Conservation (phyloP, 129 eudicot species). For the Pseudognaphalium luteoalbum region DNA sequence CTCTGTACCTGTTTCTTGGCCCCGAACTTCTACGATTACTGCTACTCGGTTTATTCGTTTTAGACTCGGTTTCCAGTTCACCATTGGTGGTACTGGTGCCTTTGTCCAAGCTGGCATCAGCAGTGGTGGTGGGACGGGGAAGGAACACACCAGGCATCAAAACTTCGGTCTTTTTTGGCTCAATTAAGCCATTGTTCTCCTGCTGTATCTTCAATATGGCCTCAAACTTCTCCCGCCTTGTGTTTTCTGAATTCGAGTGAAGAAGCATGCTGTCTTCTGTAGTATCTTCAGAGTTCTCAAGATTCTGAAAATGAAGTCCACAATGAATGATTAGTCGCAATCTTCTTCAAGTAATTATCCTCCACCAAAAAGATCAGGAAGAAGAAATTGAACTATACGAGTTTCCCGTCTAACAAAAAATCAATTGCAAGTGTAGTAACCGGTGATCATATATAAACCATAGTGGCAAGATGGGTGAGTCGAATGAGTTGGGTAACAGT, state of each 20-base stretch:
- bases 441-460: neutral
- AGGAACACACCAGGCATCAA: constrained; percentile 74
- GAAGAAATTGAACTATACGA: neutral
- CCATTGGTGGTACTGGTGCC: constrained; percentile 7
- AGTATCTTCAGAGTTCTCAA: constrained; percentile 28
- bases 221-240: constrained; percentile 65
- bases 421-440: neutral
- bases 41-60: constrained; percentile 32
- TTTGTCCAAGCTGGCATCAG: constrained; percentile 24
- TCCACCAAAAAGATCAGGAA: neutral
- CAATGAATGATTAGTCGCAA: constrained; percentile 1
- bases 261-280: constrained; percentile 39
- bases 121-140: constrained; percentile 36
- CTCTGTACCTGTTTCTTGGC: constrained; percentile 47
- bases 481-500: neutral
- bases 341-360: neutral
- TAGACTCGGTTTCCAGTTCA: constrained; percentile 26
- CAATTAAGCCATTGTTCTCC: constrained; percentile 75
- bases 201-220: constrained; percentile 62
- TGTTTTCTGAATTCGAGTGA: constrained; percentile 53
- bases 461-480: neutral
- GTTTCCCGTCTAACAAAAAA: neutral
- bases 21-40: constrained; percentile 40
- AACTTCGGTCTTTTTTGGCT: constrained; percentile 66
- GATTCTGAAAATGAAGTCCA: constrained; percentile 39